These are phyloP conservation scores for Phycomyces blakesleeanus DNA, from an alignment of 192 early-diverging fungal species.

Conservation along the genomic window DNA sequence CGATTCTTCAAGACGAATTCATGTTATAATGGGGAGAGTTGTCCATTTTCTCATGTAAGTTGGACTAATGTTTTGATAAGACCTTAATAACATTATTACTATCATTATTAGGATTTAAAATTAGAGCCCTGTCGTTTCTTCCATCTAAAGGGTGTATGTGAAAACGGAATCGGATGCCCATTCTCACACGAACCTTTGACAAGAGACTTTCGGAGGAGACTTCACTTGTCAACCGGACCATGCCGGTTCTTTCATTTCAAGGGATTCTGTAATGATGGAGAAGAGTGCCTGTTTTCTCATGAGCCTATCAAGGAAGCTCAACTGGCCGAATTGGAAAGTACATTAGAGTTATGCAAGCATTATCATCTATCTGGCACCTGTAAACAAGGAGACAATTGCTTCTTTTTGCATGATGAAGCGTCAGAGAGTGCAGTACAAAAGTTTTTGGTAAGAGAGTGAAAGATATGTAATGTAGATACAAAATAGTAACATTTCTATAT, in stretches of 20 bases:
- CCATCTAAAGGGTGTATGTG: conserved; percentile 26
- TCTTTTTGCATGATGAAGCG: conserved; percentile 5
- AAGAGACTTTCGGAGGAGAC: not conserved
- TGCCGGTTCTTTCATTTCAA: conserved; percentile 39
- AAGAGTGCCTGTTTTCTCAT: conserved; percentile 34
- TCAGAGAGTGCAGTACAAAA: not conserved
- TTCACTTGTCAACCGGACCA: conserved; percentile 16
- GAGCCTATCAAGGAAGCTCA: conserved; percentile 7
- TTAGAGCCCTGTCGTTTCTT: conserved; percentile 32
- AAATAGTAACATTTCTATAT: too few relatives aligned
- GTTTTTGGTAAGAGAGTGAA: not conserved
- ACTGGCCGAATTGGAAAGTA: conserved; percentile 5
- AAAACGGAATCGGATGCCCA: conserved; percentile 14
- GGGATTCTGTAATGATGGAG: conserved; percentile 34
- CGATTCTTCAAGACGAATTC: conserved; percentile 19
- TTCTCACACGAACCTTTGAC: conserved; percentile 29
- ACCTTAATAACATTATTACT: not conserved
- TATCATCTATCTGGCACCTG: conserved; percentile 23
- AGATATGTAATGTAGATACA: too few relatives aligned
- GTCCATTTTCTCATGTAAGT: conserved; percentile 28
- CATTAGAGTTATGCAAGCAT: conserved; percentile 14
- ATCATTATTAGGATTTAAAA: conserved; percentile 21
- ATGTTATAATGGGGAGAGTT: conserved; percentile 19
- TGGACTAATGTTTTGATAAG: not conserved
- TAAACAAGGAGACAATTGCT: conserved; percentile 24